phyloP scores from a whole-genome alignment of 2,329 filamentous ascomycete genomes.

The Fusarium palustre region DNA sequence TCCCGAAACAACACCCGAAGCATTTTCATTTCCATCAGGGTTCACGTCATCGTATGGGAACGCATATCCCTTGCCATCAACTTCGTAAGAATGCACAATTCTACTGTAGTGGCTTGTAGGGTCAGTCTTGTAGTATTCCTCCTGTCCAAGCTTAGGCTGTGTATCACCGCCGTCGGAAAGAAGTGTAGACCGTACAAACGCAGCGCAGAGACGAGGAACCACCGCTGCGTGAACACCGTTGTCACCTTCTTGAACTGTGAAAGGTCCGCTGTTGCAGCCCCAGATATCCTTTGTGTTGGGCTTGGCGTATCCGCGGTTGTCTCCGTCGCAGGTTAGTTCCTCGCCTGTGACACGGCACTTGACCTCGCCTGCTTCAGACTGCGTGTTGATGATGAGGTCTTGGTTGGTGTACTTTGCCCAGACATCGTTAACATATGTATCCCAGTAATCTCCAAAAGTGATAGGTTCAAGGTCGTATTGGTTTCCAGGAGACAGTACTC shows the following conservation, averaged over 20 bases:
- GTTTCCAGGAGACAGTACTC: constrained; percentile 59
- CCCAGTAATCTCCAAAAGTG: constrained; percentile 58
- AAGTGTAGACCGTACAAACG: constrained; percentile 62
- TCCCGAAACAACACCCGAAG: constrained; percentile 53
- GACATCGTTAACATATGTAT: constrained; percentile 59
- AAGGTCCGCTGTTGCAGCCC: constrained; percentile 63
- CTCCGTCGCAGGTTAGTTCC: constrained; percentile 55
- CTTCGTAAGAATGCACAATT: constrained; percentile 69
- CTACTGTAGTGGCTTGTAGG: constrained; percentile 68
- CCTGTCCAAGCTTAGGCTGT: constrained; percentile 55
- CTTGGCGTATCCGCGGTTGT: constrained; percentile 58
- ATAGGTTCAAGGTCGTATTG: constrained; percentile 52
- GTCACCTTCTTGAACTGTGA: constrained; percentile 53
- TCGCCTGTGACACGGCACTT: constrained; percentile 54
- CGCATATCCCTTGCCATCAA: constrained; percentile 71
- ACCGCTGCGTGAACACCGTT: constrained; percentile 57
- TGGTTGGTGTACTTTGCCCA: constrained; percentile 57
- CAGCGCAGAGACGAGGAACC: constrained; percentile 63
- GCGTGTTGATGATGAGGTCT: constrained; percentile 58
- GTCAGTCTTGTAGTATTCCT: constrained; percentile 59
- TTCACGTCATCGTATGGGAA: constrained; percentile 78
- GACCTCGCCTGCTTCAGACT: constrained; percentile 54
- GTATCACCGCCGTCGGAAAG: constrained; percentile 59
- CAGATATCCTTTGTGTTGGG: constrained; percentile 61
- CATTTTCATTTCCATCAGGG: constrained; percentile 65